Evolutionary conservation across 176 grass and related monocot genomes (phyloP), one percentile per base, ranked within the genome.

Genomic region (Cenchrus americanus): DNA sequence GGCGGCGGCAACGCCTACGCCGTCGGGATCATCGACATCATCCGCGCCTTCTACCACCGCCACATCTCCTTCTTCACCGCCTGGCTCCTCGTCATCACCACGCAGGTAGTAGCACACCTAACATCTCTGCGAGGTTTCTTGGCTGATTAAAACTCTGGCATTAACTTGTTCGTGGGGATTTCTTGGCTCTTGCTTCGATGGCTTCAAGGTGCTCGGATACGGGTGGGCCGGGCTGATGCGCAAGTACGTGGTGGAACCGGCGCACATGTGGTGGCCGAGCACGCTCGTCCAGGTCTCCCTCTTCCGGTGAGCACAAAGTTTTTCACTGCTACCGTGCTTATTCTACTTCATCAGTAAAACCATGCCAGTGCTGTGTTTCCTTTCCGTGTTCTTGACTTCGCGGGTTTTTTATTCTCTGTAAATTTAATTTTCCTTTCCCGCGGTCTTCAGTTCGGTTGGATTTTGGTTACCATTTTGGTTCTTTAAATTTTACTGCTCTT

Each of bases 201-300:
- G 14, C 3, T 11, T 70, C 55, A 14, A 97, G 94, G 88, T 97
- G 30, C 78, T 97, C 22, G 94, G 94, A 0, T 97, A 97, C 85
- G 94, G 94, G 0, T 97, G 92, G 94, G 92, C 94, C 6, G 94
- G 94, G 70, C 69, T 92, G 84, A 89, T 97, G 90, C 91, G 94
- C 76, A 94, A 91, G 83, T 97, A 89, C 77, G 88, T 97, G 53
- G 92, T 97, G 54, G 92, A 97, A 13, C 94, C 94, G 24, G 90
- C 90, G 71, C 86, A 94, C 90, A 97, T 97, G 92, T 97, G 94
- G 94, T 97, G 92, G 94, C 94, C 94, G 44, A 75, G 69, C 51
- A 94, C 90, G 27, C 92, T 97, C 49, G 94, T 92, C 30, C 92
- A 94, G 81, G 94, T 94, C 85, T 97, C 94, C 3, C 92, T 97